A percentile compares a stretch with the other conserved stretches of the same genome.
phyloP scores from a whole-genome alignment of 108 stramenopile species.

The Schizochytrium sp. region DNA sequence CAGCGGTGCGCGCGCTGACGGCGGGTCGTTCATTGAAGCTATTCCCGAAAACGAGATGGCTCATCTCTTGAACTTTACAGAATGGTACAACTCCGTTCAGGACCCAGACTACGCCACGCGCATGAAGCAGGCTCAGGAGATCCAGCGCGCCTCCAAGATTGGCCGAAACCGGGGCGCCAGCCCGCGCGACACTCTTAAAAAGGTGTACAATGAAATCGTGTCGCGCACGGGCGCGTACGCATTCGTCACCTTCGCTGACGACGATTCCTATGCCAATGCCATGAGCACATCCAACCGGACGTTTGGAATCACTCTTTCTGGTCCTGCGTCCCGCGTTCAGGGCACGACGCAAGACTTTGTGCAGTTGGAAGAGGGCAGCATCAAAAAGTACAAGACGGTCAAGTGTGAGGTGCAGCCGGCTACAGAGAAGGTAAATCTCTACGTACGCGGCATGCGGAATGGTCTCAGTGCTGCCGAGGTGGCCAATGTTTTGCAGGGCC shows the following conservation, averaged over 20 bases:
- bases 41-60: no score
- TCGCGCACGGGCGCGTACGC: neutral
- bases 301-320: neutral
- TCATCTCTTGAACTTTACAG: no score
- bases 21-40: no score
- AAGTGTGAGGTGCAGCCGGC: neutral
- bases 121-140: no score
- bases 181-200: neutral
- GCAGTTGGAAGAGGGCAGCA: neutral
- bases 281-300: neutral
- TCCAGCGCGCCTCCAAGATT: neutral
- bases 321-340: neutral
- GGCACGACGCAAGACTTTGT: neutral
- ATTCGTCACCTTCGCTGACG: neutral
- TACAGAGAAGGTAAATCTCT: neutral
- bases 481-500: neutral
- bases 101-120: no score
- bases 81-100: no score
- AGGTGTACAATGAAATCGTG: neutral
- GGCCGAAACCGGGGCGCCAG: neutral
- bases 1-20: no score
- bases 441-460: neutral
- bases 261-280: neutral
- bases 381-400: no score
- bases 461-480: neutral